These are phyloP conservation scores for Friedmanniomyces endolithicus DNA, from an alignment of 495 filamentous ascomycete genomes.

Conservation along the genomic window DNA sequence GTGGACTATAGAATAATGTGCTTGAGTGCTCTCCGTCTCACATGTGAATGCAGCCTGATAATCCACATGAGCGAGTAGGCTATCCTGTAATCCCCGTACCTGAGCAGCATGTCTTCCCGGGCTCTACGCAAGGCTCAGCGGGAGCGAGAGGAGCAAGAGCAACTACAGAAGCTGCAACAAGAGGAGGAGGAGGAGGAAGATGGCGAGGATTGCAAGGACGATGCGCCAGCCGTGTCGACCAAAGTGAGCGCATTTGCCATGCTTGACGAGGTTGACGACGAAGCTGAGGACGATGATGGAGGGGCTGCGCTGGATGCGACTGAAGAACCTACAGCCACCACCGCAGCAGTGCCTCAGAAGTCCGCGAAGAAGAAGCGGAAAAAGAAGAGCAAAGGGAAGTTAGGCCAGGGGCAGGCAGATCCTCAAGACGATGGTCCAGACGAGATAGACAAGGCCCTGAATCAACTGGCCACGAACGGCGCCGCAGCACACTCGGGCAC, in stretches of 20 bases:
- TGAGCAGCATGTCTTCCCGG: conserved; percentile 21
- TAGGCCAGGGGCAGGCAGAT: conserved; percentile 15
- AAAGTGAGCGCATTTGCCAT: conserved; percentile 40
- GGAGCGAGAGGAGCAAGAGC: conserved; percentile 24
- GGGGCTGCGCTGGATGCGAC: background rate
- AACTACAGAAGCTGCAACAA: conserved; percentile 8
- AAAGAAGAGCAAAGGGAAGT: conserved; percentile 37
- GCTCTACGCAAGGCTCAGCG: conserved; percentile 23
- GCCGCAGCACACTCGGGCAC: conserved; percentile 25
- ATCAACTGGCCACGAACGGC: conserved; percentile 38
- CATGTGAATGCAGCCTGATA: background rate
- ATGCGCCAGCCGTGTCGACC: conserved; percentile 30
- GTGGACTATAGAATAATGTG: background rate
- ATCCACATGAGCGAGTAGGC: too few relatives aligned
- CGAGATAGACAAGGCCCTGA: conserved; percentile 73
- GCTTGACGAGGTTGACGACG: conserved; percentile 39
- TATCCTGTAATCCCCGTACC: too few relatives aligned
- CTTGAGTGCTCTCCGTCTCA: background rate
- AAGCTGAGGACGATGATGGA: conserved; percentile 20
- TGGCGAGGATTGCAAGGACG: conserved; percentile 29
- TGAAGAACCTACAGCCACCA: conserved; percentile 2
- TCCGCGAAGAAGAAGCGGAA: conserved; percentile 27
- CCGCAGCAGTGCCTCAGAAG: background rate
- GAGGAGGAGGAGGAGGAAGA: conserved; percentile 10
- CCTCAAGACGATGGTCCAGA: conserved; percentile 36